These are phyloP conservation scores for Phoma sp. DNA, from an alignment of 2,329 filamentous ascomycete genomes.

Conservation along the genomic window DNA sequence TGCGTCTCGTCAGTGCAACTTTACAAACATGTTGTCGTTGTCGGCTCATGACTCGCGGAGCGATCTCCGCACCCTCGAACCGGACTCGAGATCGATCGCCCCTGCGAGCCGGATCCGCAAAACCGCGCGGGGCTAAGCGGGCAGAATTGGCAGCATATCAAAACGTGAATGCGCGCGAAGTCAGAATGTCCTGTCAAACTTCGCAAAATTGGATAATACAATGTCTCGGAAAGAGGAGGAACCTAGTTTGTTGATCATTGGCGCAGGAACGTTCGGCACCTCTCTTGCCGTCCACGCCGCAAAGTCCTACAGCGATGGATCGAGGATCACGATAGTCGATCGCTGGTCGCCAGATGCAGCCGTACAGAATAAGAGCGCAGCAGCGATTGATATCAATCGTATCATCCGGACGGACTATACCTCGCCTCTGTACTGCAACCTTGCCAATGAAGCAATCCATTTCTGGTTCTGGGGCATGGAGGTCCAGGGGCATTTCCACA, in stretches of 20 bases:
- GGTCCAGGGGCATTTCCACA: constrained; percentile 56
- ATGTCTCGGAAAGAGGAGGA: constrained; percentile 12
- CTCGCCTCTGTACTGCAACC: constrained; percentile 61
- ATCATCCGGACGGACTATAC: constrained; percentile 66
- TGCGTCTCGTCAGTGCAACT: background rate
- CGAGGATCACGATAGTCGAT: constrained; percentile 39
- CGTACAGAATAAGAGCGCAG: constrained; percentile 58
- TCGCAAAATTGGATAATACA: background rate
- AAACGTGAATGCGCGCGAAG: background rate
- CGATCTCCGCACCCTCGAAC: constrained; percentile 9
- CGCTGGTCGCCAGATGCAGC: constrained; percentile 29
- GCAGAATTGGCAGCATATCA: constrained; percentile 5
- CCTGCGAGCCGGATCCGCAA: constrained; percentile 13
- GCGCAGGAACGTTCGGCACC: constrained; percentile 69
- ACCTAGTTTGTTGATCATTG: constrained; percentile 60
- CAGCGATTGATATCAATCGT: constrained; percentile 66
- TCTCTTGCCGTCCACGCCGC: constrained; percentile 70
- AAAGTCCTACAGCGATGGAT: constrained; percentile 55
- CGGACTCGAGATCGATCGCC: constrained; percentile 9
- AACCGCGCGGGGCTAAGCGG: constrained; percentile 8
- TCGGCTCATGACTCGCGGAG: constrained; percentile 2
- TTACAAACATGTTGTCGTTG: too few relatives aligned
- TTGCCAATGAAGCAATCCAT: constrained; percentile 51
- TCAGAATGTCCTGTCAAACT: background rate
- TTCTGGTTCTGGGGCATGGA: constrained; percentile 50